A percentile compares a stretch with the other conserved stretches of the same genome.
Evolutionary conservation across 306 rosid species (phyloP).

Genomic region (Castanea mollissima): DNA sequence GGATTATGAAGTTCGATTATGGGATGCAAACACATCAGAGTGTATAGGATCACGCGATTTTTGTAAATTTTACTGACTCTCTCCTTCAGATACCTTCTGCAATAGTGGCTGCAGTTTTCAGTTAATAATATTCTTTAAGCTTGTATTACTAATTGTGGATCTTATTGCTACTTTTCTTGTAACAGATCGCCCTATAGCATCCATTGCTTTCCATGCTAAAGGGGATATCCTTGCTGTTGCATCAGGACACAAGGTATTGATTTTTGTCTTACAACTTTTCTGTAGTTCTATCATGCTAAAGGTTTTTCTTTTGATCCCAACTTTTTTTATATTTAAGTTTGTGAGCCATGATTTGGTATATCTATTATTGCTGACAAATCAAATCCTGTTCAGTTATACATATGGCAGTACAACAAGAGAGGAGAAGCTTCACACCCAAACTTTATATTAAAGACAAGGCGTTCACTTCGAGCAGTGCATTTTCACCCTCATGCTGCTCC

Average conservation of each 20-base stretch:
- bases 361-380: conserved; percentile 1
- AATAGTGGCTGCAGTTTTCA: background rate
- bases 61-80: conserved; percentile 32
- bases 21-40: conserved; percentile 44
- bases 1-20: conserved; percentile 51
- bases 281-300: conserved; percentile 1
- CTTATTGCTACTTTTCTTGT: conserved; percentile 8
- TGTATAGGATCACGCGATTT: conserved; percentile 36
- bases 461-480: conserved; percentile 53
- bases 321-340: conserved; percentile 1
- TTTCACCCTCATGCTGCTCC: conserved; percentile 50
- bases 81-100: background rate
- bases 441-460: conserved; percentile 40
- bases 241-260: conserved; percentile 44
- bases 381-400: conserved; percentile 35
- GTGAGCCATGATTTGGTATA: conserved; percentile 1
- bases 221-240: conserved; percentile 57
- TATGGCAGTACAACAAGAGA: conserved; percentile 42
- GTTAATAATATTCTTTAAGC: background rate
- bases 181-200: conserved; percentile 49
- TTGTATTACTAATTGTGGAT: conserved; percentile 6
- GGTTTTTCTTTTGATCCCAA: background rate
- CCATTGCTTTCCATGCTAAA: conserved; percentile 51
- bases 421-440: conserved; percentile 34
- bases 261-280: conserved; percentile 5